phyloP scores from a whole-genome alignment of 371 early-diverging fungal genomes.

The Mucor mucedo region DNA sequence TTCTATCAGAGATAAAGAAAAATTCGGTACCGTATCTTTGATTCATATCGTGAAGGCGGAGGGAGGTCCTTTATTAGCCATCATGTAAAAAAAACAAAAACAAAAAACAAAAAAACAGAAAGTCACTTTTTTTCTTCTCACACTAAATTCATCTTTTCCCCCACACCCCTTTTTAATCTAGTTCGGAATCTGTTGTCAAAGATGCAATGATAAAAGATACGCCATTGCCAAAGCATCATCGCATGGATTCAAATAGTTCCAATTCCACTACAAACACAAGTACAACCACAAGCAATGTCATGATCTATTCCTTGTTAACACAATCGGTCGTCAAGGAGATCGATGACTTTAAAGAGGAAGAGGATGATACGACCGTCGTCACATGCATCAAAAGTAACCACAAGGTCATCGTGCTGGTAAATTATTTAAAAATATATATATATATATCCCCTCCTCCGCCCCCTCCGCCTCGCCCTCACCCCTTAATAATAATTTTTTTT shows the following conservation, averaged over 20 bases:
- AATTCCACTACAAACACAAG: neutral
- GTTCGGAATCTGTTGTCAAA: conserved; percentile 10
- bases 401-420: conserved; percentile 57
- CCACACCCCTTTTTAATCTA: neutral
- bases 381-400: conserved; percentile 55
- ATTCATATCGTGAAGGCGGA: conserved; percentile 46
- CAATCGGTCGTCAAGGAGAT: conserved; percentile 43
- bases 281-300: neutral
- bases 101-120: too few species aligned
- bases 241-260: conserved; percentile 6
- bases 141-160: neutral
- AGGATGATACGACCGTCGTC: conserved; percentile 42
- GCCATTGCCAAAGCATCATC: neutral
- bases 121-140: conserved; percentile 1
- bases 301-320: conserved; percentile 54
- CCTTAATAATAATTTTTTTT: neutral
- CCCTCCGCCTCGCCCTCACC: too few species aligned
- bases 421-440: conserved; percentile 2
- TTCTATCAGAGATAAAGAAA: conserved; percentile 63
- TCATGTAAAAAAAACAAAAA: conserved; percentile 57
- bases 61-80: conserved; percentile 46
- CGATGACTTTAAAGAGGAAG: conserved; percentile 39
- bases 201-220: neutral
- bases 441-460: too few species aligned
- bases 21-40: conserved; percentile 52